Evolutionary conservation across 148 eudicot genomes (phyloP).

Genomic region (Suaeda aralocaspica): DNA sequence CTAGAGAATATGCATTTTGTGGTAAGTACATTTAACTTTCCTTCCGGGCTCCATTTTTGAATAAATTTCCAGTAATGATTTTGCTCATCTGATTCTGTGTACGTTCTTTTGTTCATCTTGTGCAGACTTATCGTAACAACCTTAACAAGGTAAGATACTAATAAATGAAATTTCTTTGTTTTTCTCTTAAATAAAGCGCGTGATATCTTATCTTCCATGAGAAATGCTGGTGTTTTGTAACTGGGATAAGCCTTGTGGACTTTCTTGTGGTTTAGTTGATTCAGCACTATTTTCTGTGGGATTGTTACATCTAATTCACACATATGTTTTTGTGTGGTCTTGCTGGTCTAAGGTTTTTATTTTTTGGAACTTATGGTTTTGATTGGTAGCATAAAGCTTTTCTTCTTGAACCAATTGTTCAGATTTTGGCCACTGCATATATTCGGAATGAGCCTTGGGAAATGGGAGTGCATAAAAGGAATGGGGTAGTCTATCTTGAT

Average conservation of each 20-base stretch:
- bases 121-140: constrained; percentile 97
- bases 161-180: not conserved
- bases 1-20: constrained; percentile 95
- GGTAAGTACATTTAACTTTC: constrained; percentile 41
- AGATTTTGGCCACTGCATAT: constrained; percentile 96
- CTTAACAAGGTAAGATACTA: constrained; percentile 98
- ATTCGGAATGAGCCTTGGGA: constrained; percentile 96
- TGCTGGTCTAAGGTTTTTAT: not conserved
- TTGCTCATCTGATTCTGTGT: constrained; percentile 15
- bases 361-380: not conserved
- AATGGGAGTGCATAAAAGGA: constrained; percentile 99
- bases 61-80: not conserved
- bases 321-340: not conserved
- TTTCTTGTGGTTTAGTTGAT: constrained; percentile 6
- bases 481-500: constrained; percentile 92
- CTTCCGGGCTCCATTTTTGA: constrained; percentile 8
- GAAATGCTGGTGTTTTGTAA: not conserved
- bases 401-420: constrained; percentile 22
- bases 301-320: not conserved
- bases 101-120: constrained; percentile 5
- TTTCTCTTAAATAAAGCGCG: not conserved
- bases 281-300: not conserved
- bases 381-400: not conserved
- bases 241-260: not conserved
- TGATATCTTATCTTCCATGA: too few relatives aligned